Percentiles rank a stretch among this genome's conserved stretches.
phyloP scores from a whole-genome alignment of 164 flowering plant genomes.

The Cinnamomum chago region DNA sequence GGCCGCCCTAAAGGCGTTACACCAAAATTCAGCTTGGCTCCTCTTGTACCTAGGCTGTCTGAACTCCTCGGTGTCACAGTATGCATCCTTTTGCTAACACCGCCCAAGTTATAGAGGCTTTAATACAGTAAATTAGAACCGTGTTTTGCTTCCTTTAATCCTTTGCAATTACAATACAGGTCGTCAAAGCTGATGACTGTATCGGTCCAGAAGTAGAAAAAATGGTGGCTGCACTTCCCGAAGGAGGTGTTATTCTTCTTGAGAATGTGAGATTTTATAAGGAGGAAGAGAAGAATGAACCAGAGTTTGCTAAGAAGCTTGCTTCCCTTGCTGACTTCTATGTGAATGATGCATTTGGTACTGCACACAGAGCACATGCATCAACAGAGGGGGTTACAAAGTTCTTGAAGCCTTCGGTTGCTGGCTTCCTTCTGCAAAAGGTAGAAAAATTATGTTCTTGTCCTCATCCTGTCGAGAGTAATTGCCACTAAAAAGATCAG shows the following conservation, averaged over 20 bases:
- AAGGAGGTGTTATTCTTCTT: constrained; percentile 83
- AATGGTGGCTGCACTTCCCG: constrained; percentile 68
- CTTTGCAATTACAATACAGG: constrained; percentile 32
- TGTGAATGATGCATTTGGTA: constrained; percentile 88
- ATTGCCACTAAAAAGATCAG: neutral
- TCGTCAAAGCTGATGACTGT: constrained; percentile 74
- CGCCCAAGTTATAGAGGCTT: neutral
- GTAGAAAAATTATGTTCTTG: constrained; percentile 17
- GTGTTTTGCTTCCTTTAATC: neutral
- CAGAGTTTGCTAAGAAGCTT: constrained; percentile 77
- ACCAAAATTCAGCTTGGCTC: constrained; percentile 71
- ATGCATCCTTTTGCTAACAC: constrained; percentile 1
- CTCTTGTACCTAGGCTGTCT: constrained; percentile 77
- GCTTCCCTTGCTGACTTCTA: constrained; percentile 79
- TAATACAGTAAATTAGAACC: constrained; percentile 2
- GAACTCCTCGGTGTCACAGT: constrained; percentile 71
- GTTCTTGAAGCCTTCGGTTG: constrained; percentile 79
- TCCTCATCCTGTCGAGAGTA: neutral
- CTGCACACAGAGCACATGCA: constrained; percentile 91
- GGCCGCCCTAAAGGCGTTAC: constrained; percentile 86
- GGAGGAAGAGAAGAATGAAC: constrained; percentile 87
- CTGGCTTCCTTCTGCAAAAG: constrained; percentile 87
- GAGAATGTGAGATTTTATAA: constrained; percentile 85
- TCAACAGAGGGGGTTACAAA: constrained; percentile 87
- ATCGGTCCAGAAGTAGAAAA: constrained; percentile 82